Conservation (phyloP, 2,329 filamentous ascomycete genomes). For the Amesomyces nigricolor region DNA sequence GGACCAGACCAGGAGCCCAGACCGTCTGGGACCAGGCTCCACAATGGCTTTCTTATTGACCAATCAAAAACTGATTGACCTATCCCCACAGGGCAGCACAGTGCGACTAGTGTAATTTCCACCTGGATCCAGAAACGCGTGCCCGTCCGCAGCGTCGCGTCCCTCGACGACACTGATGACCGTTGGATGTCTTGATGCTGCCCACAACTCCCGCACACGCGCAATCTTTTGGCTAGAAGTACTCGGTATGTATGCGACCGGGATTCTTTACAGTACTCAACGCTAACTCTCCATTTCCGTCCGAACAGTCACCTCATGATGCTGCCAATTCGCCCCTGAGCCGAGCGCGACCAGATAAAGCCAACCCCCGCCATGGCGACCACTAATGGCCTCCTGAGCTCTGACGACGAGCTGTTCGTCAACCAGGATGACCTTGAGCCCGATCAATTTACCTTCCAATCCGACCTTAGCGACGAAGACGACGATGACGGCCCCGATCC, state of each 20-base stretch:
- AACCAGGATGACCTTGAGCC: conserved; percentile 4
- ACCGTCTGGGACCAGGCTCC: too few species aligned
- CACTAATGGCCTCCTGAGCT: conserved; percentile 10
- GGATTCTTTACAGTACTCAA: background rate
- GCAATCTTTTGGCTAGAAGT: background rate
- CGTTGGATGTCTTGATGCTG: conserved; percentile 4
- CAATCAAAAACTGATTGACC: background rate
- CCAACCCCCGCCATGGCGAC: conserved; percentile 6
- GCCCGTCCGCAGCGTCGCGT: conserved; percentile 10
- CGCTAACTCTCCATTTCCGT: background rate
- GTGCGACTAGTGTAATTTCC: background rate
- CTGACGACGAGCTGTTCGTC: conserved; percentile 20
- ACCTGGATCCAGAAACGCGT: conserved; percentile 5
- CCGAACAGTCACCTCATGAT: background rate
- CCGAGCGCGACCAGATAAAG: background rate
- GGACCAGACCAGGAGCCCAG: too few species aligned
- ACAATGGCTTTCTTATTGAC: background rate
- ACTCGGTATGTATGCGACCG: background rate
- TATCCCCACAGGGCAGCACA: background rate
- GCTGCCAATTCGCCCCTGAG: background rate
- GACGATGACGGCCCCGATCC: conserved; percentile 18
- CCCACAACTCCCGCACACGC: background rate
- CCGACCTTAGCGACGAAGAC: conserved; percentile 16
- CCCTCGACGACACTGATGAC: background rate
- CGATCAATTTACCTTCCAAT: conserved; percentile 19